Evolutionary conservation across 1,284 basidiomycete species (phyloP), one percentile per base, ranked within the genome.

Genomic region (Marasmius sp.): DNA sequence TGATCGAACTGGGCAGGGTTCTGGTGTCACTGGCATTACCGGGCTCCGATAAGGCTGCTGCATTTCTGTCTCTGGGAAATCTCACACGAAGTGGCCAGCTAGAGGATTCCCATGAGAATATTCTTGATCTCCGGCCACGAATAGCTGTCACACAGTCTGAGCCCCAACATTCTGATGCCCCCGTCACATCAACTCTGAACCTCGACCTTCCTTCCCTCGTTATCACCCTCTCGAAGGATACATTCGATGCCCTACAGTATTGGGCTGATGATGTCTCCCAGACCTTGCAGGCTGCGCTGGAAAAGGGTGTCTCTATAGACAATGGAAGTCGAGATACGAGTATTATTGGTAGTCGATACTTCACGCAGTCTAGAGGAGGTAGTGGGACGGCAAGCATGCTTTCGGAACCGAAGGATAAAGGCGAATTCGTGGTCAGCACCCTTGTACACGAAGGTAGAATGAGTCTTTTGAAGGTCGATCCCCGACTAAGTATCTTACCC

Each of bases 201-300:
- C 64, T 89, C 7, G 78, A 85, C 48, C 74, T 95, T 27, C 92
- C 94, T 11, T 88, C 87, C 1, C 74, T 91, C 6, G 81, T 87
- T 67, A 74, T 86, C 20, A 77, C 85, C 56, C 68, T 95, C 56
- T 81, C 85, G 4, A 94, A 94, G 70, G 69, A 75, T 6, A 66
- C 78, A 2, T 73, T 95, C 8, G 92, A 96, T 70, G 85, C 85
- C 11, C 72, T 97, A 16, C 94, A 96, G 71, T 89, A 89, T 67
- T 93, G 92, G 81, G 88, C 87, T 8, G 95, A 98, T 70, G 94
- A 96, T 70, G 73, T 89, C 22, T 79, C 87, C 6, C 92, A 92
- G 69, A 82, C 90, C 64, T 70, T 88, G 1, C 91, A 86, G 57
- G 74, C 70, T 22, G 69, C 73, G 34, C 71, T 74, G 66, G 61